Base-by-base conservation (phyloP, 768 basidiomycete genomes). In the Agrocybe praecox region DNA sequence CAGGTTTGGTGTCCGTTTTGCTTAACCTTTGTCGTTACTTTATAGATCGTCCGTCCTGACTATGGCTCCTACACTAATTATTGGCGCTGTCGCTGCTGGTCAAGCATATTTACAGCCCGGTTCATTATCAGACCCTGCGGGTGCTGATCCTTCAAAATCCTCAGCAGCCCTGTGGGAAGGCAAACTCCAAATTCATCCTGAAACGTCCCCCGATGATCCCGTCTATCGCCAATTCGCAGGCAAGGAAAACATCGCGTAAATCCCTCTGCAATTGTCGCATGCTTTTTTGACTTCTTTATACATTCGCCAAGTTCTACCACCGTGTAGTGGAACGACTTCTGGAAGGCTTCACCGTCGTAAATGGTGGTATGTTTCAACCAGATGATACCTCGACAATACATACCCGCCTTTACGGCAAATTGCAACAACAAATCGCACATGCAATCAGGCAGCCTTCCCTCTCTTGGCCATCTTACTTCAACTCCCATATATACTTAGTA, bases 151-250 rank as follows among this genome's bases (percentile, higher is more conserved):
- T 15, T 92, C 92, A 29, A 81, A 80, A 67, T 89, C 91, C 10
- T 88, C 91, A 26, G 87, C 91, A 10, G 91, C 90, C 1, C 77
- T 94, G 7, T 92, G 87, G 87, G 86, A 90, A 69, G 93, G 93
- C 59, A 90, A 84, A 71, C 77, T 94, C 15, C 92, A 94, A 69
- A 76, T 96, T 6, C 95, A 97, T 67, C 94, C 94, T 0, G 92
- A 91, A 34, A 96, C 94, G 2, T 77, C 82, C 46, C 76, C 72
- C 29, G 84, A 90, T 57, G 92, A 96, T 63, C 77, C 79, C 14
- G 72, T 76, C 11, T 80, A 65, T 50, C 53, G 59, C 49, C 64
- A 67, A 45, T 69, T 68, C 23, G 65, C 61, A 29, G 62, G 66
- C 19, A 64, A 63, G 57, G 65, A 66, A 55, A 69, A 68, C 24